Percentiles rank a stretch among this genome's conserved stretches.
These are phyloP conservation scores for Annulohypoxylon bovei DNA, from an alignment of 495 filamentous ascomycete genomes.

Conservation along the genomic window DNA sequence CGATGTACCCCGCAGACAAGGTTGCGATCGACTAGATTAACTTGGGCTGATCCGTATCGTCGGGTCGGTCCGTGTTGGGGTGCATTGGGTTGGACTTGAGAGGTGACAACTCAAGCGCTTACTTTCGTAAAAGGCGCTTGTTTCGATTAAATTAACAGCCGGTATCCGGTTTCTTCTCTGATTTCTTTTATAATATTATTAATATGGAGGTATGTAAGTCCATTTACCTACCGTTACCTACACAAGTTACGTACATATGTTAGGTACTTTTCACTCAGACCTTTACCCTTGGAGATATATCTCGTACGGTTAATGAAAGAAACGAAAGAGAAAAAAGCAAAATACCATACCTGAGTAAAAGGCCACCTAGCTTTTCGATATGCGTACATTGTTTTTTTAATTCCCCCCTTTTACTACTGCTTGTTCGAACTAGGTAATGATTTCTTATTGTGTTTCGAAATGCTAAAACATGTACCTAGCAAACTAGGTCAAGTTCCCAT, in stretches of 20 bases:
- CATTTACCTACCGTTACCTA: too few relatives aligned
- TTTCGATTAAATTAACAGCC: constrained; percentile 15
- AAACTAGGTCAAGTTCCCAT: neutral
- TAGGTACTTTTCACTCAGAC: too few relatives aligned
- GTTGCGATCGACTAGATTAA: constrained; percentile 14
- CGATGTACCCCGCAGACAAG: constrained; percentile 2
- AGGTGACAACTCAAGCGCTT: neutral
- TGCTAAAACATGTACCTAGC: neutral
- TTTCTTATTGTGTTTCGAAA: neutral
- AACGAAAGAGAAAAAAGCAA: too few relatives aligned
- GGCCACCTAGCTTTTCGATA: too few relatives aligned
- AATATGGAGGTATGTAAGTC: neutral
- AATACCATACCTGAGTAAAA: too few relatives aligned
- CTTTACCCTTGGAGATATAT: too few relatives aligned
- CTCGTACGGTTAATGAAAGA: too few relatives aligned
- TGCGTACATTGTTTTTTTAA: too few relatives aligned
- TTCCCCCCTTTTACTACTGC: too few relatives aligned
- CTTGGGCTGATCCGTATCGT: constrained; percentile 18
- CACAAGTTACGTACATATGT: too few relatives aligned
- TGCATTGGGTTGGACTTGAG: neutral
- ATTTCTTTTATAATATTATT: neutral
- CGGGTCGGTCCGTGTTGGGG: constrained; percentile 32
- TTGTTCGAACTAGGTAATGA: neutral
- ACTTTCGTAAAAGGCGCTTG: constrained; percentile 1
- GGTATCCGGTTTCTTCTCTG: neutral